Evolutionary conservation across 208 protist genomes (phyloP).

Genomic region (Leishmania lainsoni): DNA sequence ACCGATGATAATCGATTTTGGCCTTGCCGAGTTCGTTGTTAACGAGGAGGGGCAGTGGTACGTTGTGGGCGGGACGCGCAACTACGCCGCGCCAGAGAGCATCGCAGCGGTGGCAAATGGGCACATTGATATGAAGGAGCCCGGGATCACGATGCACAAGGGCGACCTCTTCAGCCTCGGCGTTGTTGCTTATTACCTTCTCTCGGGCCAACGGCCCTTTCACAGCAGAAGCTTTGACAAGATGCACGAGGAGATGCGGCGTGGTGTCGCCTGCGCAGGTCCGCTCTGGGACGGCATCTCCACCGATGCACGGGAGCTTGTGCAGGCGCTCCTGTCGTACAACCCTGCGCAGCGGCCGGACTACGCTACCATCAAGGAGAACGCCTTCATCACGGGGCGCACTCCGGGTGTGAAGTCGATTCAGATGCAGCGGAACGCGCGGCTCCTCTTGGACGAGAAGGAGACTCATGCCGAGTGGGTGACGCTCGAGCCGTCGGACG

Average conservation of each 20-base stretch:
- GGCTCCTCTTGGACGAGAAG: slow-evolving; percentile 30
- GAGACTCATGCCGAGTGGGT: slow-evolving; percentile 62
- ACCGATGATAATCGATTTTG: slow-evolving; percentile 88
- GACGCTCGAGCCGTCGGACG: slow-evolving; percentile 34
- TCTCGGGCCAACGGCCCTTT: slow-evolving; percentile 49
- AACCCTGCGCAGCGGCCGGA: slow-evolving; percentile 39
- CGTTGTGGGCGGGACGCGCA: slow-evolving; percentile 50
- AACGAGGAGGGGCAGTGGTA: slow-evolving; percentile 27
- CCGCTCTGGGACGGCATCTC: slow-evolving; percentile 53
- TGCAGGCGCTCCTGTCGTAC: slow-evolving; percentile 50
- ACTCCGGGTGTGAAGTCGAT: slow-evolving; percentile 36
- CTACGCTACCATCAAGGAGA: slow-evolving; percentile 32
- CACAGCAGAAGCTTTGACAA: slow-evolving; percentile 33
- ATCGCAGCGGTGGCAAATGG: slow-evolving; percentile 42
- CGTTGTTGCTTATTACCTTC: slow-evolving; percentile 65
- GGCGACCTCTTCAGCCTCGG: slow-evolving; percentile 82
- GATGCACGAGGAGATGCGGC: slow-evolving; percentile 41
- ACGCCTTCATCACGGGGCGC: slow-evolving; percentile 46
- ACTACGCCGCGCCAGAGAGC: slow-evolving; percentile 80
- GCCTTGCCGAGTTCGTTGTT: slow-evolving; percentile 63
- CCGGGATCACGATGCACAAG: slow-evolving; percentile 51
- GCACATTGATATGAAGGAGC: slow-evolving; percentile 36
- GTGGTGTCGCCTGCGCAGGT: slow-evolving; percentile 49
- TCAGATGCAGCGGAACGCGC: slow-evolving; percentile 25
- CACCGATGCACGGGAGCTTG: slow-evolving; percentile 39